Evolutionary conservation across 2,329 filamentous ascomycete species (phyloP).

Genomic region (Xylaria sp.): DNA sequence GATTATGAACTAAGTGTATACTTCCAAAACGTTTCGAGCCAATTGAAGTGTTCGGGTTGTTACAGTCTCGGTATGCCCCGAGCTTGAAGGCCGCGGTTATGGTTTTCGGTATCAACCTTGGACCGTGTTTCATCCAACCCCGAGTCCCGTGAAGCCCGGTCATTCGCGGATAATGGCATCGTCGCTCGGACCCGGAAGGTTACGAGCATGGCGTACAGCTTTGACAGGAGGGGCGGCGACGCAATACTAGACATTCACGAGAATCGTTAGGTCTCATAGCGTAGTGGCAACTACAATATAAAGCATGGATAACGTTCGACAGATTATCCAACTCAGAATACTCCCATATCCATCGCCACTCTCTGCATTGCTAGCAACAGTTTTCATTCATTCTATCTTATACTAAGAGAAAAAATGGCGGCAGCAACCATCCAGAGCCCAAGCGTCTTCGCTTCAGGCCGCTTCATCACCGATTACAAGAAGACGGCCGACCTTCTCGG

Average conservation of each 20-base stretch:
- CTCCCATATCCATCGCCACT: neutral
- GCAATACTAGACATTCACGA: too few species aligned
- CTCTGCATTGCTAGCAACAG: neutral
- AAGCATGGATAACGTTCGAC: neutral
- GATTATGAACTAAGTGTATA: too few species aligned
- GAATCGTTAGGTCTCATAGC: too few species aligned
- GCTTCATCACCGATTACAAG: neutral
- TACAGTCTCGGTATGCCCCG: neutral
- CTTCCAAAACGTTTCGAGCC: too few species aligned
- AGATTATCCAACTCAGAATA: neutral
- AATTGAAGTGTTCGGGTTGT: too few species aligned
- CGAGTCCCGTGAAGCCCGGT: neutral
- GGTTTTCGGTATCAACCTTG: neutral
- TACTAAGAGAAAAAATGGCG: neutral
- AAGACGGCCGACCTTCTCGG: neutral
- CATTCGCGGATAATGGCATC: neutral
- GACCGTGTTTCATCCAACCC: neutral
- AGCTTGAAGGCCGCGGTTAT: neutral
- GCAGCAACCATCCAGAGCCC: neutral
- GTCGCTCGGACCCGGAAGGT: neutral
- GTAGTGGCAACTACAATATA: neutral
- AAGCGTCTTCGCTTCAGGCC: neutral
- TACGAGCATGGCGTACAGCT: neutral
- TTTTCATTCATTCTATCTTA: neutral
- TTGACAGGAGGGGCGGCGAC: neutral